phyloP scores from a whole-genome alignment of 1,284 basidiomycete genomes.

The Amylostereum areolatum region DNA sequence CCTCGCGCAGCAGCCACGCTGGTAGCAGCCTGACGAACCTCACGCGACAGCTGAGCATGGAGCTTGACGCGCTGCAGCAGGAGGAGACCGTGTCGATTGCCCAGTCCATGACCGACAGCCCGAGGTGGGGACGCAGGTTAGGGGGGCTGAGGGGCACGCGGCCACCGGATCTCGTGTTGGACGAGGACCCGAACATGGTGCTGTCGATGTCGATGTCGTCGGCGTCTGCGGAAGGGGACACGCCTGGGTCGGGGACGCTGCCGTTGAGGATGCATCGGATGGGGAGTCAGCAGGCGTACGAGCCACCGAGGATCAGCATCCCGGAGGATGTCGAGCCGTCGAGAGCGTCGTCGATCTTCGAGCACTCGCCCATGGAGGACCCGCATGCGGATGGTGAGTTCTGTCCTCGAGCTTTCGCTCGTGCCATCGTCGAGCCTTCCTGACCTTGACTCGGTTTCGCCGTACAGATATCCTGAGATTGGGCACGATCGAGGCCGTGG shows the following conservation, averaged over 20 bases:
- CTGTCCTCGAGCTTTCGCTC: background rate
- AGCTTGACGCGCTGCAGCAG: constrained; percentile 40
- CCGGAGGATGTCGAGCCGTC: constrained; percentile 65
- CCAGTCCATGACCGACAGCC: constrained; percentile 3
- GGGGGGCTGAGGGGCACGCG: constrained; percentile 21
- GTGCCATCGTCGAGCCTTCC: background rate
- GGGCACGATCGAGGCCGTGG: constrained; percentile 44
- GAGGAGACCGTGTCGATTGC: constrained; percentile 12
- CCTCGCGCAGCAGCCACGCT: constrained; percentile 19
- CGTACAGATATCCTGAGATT: constrained; percentile 42
- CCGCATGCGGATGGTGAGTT: constrained; percentile 38
- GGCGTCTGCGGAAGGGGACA: background rate
- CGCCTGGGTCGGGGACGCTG: constrained; percentile 12
- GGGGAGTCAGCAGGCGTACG: constrained; percentile 22
- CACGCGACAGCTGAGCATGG: constrained; percentile 56
- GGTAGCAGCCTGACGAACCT: constrained; percentile 56
- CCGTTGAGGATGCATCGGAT: constrained; percentile 28
- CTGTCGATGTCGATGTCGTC: constrained; percentile 12
- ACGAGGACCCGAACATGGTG: constrained; percentile 17
- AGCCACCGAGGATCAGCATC: constrained; percentile 31
- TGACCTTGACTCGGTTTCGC: background rate
- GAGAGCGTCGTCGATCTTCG: constrained; percentile 44
- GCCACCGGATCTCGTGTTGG: constrained; percentile 14
- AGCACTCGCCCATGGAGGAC: constrained; percentile 27
- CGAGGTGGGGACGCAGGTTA: constrained; percentile 24